phyloP scores from a whole-genome alignment of 176 grass and related monocot genomes.

The Avena sativa region DNA sequence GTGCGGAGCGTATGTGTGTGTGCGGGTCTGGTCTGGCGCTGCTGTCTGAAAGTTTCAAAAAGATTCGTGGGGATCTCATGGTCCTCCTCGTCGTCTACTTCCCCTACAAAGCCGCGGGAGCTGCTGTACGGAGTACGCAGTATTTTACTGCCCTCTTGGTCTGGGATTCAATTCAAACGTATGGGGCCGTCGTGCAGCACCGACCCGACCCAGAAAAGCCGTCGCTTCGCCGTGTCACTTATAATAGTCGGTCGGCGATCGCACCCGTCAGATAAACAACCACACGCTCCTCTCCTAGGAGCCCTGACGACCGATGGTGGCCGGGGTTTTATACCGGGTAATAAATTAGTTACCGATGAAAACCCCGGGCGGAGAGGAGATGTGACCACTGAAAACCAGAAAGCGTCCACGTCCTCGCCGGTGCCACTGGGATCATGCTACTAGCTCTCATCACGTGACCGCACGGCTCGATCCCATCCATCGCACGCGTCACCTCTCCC shows the following conservation, averaged over 20 bases:
- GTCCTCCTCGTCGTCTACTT: not conserved
- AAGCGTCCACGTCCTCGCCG: not conserved
- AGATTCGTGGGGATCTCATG: slow-evolving; percentile 17
- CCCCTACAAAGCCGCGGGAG: slow-evolving; percentile 22
- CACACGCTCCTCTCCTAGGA: not conserved
- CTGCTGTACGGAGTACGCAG: not conserved
- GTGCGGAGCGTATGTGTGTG: not conserved
- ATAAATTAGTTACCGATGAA: not conserved
- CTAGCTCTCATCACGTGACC: not conserved
- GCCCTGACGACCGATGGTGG: not conserved
- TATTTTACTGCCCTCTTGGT: not conserved
- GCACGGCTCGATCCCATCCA: not conserved
- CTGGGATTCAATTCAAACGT: not conserved
- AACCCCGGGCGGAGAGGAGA: not conserved
- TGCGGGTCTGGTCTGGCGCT: no score
- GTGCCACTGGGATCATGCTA: not conserved
- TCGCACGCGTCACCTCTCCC: no score
- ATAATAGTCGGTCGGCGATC: not conserved
- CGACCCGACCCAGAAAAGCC: not conserved
- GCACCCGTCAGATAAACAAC: not conserved
- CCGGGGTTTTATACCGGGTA: not conserved
- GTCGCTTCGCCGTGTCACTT: not conserved
- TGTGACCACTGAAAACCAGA: slow-evolving; percentile 1
- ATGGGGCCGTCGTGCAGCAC: no score
- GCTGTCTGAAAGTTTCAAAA: slow-evolving; percentile 19